Evolutionary conservation across 257 asterid species (phyloP).

Genomic region (Solanum bulbocastanum): DNA sequence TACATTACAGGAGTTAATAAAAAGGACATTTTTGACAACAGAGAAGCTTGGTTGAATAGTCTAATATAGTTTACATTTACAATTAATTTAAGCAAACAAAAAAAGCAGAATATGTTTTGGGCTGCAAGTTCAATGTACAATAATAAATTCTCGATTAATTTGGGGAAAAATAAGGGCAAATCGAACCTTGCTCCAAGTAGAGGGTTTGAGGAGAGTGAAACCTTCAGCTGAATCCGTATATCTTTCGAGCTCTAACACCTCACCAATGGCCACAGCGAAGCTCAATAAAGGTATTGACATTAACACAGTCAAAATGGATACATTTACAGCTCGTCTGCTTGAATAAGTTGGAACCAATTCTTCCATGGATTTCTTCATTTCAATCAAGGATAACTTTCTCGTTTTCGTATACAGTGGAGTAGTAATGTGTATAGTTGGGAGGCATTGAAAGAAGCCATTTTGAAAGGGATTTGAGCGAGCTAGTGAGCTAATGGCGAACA

Average conservation of each 20-base stretch:
- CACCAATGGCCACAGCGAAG: constrained; percentile 27
- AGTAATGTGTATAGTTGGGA: neutral
- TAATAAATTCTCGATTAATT: neutral
- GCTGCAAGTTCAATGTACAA: neutral
- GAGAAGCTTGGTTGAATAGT: no score
- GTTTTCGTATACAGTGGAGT: neutral
- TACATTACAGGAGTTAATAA: no score
- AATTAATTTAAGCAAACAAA: no score
- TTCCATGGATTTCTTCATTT: neutral
- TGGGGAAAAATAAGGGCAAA: neutral
- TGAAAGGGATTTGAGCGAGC: neutral
- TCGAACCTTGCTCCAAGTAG: constrained; percentile 69
- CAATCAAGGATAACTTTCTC: neutral
- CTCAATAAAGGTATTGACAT: neutral
- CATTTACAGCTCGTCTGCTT: constrained; percentile 7
- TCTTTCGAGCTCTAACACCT: constrained; percentile 42
- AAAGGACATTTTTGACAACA: no score
- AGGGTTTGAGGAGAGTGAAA: constrained; percentile 71
- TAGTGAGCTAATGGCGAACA: neutral
- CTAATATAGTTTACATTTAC: no score
- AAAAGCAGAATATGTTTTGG: neutral
- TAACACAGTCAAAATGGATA: constrained; percentile 7
- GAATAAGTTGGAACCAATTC: neutral
- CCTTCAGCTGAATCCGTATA: constrained; percentile 63
- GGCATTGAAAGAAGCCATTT: neutral